Conservation (phyloP, 495 filamentous ascomycete species). For the Aspergillus incahuasiensis region DNA sequence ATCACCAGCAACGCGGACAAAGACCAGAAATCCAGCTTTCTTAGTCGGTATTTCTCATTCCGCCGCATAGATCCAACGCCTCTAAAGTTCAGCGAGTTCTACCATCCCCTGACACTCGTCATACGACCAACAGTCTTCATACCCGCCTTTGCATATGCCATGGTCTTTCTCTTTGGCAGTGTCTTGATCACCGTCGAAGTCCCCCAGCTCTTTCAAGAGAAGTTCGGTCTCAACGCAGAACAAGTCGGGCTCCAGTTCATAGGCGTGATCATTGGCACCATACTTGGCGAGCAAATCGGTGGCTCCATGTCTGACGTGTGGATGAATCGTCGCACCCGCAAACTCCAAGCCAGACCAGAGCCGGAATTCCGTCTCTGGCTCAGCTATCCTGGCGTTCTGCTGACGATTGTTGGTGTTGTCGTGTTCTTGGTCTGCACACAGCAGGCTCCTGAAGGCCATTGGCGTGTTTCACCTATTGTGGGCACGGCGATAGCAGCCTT, state of each 20-base stretch:
- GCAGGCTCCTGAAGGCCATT: slow-evolving; percentile 31
- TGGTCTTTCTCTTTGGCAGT: slow-evolving; percentile 47
- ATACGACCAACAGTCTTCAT: slow-evolving; percentile 39
- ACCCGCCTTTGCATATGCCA: slow-evolving; percentile 46
- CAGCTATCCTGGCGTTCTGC: slow-evolving; percentile 44
- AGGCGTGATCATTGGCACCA: slow-evolving; percentile 47
- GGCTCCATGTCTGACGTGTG: slow-evolving; percentile 46
- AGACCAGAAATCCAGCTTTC: slow-evolving; percentile 20
- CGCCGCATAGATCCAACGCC: slow-evolving; percentile 46
- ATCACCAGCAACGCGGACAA: slow-evolving; percentile 24
- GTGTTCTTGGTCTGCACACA: slow-evolving; percentile 37
- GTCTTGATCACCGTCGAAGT: slow-evolving; percentile 50
- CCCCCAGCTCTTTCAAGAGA: slow-evolving; percentile 44
- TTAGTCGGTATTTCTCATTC: slow-evolving; percentile 40
- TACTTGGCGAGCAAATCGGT: slow-evolving; percentile 53
- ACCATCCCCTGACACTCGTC: slow-evolving; percentile 41
- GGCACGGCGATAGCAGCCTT: slow-evolving; percentile 46
- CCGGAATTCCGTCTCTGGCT: slow-evolving; percentile 51
- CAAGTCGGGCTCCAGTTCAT: slow-evolving; percentile 51
- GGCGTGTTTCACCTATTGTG: slow-evolving; percentile 47
- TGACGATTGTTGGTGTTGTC: slow-evolving; percentile 46
- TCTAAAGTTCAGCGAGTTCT: slow-evolving; percentile 42
- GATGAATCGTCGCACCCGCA: slow-evolving; percentile 21
- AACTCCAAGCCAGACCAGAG: slow-evolving; percentile 24
- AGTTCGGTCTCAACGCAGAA: slow-evolving; percentile 49